Base-by-base conservation (phyloP, 139 green algal genomes). In the Tetradesmus obliquus region DNA sequence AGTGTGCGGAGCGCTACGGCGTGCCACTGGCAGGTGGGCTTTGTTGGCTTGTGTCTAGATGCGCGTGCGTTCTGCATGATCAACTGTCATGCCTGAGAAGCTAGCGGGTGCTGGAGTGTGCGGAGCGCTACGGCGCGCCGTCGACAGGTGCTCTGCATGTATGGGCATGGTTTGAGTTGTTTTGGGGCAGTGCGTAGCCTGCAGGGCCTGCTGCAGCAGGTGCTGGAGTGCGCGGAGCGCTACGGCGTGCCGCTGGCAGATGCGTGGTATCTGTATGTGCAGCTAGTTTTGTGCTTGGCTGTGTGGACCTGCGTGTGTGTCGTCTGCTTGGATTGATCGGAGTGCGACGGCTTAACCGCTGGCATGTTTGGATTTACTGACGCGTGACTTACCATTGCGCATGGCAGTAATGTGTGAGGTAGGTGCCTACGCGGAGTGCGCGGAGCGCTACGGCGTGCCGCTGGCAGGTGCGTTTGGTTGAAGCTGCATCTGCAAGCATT, bases 141-240 rank as follows among this genome's bases (percentile, higher is more conserved):
- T 88, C 99, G 82, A 94, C 96, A 76, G 66, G 66, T 76, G 66
- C 32, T 45, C 32, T 45, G 32, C 32, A 45, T 45, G 32, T 45
- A 45, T 45, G 32, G 32, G 32, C 32, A 45, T 45, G 32, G 32
- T 45, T 45, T 45, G 32, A 45, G 32, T 45, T 66, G 57, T 66
- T 66, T 9, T 66, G 57, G 57, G 6, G 57, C 57, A 9, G 57
- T 13, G 7, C 6, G 98, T 94, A 97, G 94, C 84, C 98, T 98
- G 57, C 96, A 99, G 94, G 95, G 95, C 12, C 95, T 99, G 88
- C 90, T 98, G 86, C 92, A 95, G 88, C 96, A 98, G 93, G 95
- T 99, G 15, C 94, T 99, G 6, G 92, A 97, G 76, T 93, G 95
- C 7, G 95, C 96, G 0, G 93, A 96, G 84, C 85, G 87, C 54